Base-by-base conservation (phyloP, 441 rosid species). In the Hypseocharis bilobata region DNA sequence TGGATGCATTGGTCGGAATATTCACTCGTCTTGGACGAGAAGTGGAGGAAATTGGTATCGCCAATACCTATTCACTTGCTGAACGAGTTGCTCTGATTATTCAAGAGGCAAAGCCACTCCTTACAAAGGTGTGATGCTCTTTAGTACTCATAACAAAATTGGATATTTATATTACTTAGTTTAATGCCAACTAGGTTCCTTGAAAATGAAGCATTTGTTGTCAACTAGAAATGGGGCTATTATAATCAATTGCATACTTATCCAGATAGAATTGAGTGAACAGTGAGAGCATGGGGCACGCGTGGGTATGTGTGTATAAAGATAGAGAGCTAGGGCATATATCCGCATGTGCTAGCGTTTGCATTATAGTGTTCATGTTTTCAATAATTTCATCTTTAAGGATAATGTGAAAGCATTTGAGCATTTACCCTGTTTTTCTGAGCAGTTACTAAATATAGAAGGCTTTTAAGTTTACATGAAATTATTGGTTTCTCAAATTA, bases 1-100 rank as follows among this genome's bases (percentile, higher is more conserved):
- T 93, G 78, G 98, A 93, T 80, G 96, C 75, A 32, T 72, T 93
- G 72, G 91, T 93, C 62, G 95, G 95, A 10, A 90, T 90, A 75
- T 84, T 85, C 66, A 90, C 98, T 59, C 95, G 96, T 62, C 74
- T 93, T 58, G 97, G 92, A 30, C 91, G 92, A 51, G 91, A 85
- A 73, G 75, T 93, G 55, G 98, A 90, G 78, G 89, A 71, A 60
- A 85, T 90, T 58, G 94, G 98, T 74, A 74, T 93, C 65, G 76
- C 80, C 30, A 88, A 83, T 60, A 73, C 77, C 27, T 88, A 86
- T 83, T 4, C 79, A 14, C 77, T 90, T 61, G 98, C 85, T 28
- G 88, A 90, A 79, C 86, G 86, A 71, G 96, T 84, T 44, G 78
- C 92, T 25, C 69, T 87, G n/a, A 86, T 90, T 62, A 83, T 93